Evolutionary conservation across 1,284 basidiomycete genomes (phyloP), one percentile per base, ranked within the genome.

Genomic region (Moesziomyces sp.): DNA sequence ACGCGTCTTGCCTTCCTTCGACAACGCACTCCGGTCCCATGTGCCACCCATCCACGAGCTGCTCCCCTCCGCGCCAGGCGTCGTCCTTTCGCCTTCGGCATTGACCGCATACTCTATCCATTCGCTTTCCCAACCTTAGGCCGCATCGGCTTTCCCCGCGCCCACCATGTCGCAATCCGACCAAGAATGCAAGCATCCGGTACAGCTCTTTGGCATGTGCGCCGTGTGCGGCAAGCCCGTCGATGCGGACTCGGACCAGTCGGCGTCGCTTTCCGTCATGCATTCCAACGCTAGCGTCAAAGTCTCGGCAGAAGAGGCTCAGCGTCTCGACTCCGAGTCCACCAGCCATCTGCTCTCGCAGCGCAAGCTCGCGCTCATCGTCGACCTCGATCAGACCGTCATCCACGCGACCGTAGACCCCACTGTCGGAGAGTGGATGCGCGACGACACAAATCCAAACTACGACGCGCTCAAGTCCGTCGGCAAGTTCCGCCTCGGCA

Each of bases 321-420:
- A 92, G 79, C 89, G 92, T 23, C 90, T 97, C 70, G 94, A 97
- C 81, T 88, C 88, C 33, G 91, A 94, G 79, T 91, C 91, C 6
- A 91, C 92, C 2, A 86, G 90, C 3, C 89, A 90, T 66, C 89
- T 99, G 28, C 88, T 94, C 74, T 88, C 88, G 52, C 86, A 89
- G 16, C 89, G 90, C 61, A 94, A 91, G 81, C 89, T 99, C 23
- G 93, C 93, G 13, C 90, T 99, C 68, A 97, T 99, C 79, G 96
- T 99, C 77, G 96, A 99, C 86, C 89, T 99, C 44, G 96, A 99
- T 86, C 96, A 99, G 85, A 99, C 96, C 8, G 94, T 99, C 82
- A 94, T 99, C 10, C 96, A 99, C 83, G 96, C 97, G 11, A 98
- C 96, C 0, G 96, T 98, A 38, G 96, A 99, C 85, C 95, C 97